Evolutionary conservation across 1,284 basidiomycete genomes (phyloP).

Genomic region (Papiliotrema flavescens): DNA sequence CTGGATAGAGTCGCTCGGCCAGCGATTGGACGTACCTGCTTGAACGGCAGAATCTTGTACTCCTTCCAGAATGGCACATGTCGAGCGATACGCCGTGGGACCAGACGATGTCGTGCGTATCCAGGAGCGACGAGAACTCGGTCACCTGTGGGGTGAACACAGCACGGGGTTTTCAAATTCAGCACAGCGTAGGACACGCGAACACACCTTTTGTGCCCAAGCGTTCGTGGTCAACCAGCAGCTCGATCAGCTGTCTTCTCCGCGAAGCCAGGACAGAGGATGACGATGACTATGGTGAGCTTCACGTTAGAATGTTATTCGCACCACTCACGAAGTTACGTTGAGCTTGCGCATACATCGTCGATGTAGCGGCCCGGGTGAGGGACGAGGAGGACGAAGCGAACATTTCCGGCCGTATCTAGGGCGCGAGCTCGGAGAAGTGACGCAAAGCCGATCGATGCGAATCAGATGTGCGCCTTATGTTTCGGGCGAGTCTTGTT

Average conservation of each 20-base stretch:
- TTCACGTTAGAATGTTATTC: background rate
- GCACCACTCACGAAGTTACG: background rate
- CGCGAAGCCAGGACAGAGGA: constrained; percentile 1
- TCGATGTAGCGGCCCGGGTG: constrained; percentile 1
- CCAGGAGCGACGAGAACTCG: constrained; percentile 33
- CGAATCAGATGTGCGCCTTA: no score
- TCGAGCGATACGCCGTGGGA: constrained; percentile 29
- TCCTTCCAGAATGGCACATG: constrained; percentile 20
- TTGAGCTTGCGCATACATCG: background rate
- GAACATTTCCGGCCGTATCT: constrained; percentile 15
- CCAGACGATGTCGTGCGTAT: constrained; percentile 32
- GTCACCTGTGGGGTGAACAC: constrained; percentile 54
- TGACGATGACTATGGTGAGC: constrained; percentile 17
- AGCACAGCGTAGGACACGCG: background rate
- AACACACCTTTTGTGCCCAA: constrained; percentile 17
- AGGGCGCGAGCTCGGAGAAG: background rate
- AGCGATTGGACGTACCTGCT: constrained; percentile 8
- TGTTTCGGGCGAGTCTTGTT: no score
- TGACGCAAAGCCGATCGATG: no score
- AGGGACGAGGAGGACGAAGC: constrained; percentile 29
- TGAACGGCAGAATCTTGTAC: constrained; percentile 8
- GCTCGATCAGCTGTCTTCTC: constrained; percentile 32
- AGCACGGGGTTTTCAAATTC: constrained; percentile 40
- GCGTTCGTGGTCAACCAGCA: constrained; percentile 31
- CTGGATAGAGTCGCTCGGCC: background rate